A percentile compares a stretch with the other conserved stretches of the same genome.
phyloP scores from a whole-genome alignment of 73 alveolate species.

The Uronychia binucleata region DNA sequence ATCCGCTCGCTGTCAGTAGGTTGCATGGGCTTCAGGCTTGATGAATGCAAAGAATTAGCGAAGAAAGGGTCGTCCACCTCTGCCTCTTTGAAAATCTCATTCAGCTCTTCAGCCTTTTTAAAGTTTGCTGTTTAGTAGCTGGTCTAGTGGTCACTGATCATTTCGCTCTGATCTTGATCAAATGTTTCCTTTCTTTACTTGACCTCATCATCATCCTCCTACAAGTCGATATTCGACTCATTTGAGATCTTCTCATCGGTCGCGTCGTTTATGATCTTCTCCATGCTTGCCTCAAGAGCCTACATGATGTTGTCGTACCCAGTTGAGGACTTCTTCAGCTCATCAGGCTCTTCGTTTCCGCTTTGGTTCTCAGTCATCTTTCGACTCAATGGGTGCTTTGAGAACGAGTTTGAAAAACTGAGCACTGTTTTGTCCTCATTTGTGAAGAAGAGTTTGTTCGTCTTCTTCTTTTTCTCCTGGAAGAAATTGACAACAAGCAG shows the following conservation, averaged over 20 bases:
- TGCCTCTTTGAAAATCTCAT: background rate
- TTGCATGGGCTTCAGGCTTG: background rate
- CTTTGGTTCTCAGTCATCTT: too few relatives aligned
- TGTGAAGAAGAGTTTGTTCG: background rate
- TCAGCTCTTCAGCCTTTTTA: background rate
- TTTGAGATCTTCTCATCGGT: background rate
- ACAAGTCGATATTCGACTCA: background rate
- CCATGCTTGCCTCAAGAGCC: background rate
- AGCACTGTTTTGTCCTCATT: background rate
- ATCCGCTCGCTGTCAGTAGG: background rate
- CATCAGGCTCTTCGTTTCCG: background rate
- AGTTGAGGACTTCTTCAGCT: background rate
- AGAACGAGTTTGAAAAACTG: background rate
- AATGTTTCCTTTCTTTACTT: background rate
- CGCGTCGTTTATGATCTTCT: background rate
- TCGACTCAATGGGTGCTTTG: background rate
- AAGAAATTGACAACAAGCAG: background rate
- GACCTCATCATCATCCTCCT: background rate
- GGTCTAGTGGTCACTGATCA: background rate
- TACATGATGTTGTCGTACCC: background rate
- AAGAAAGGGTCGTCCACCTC: background rate
- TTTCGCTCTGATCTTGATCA: background rate
- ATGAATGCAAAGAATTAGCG: background rate
- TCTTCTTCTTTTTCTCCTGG: background rate
- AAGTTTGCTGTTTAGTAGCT: background rate